phyloP scores from a whole-genome alignment of 2,329 filamentous ascomycete species.

The Exserohilum rostratum region DNA sequence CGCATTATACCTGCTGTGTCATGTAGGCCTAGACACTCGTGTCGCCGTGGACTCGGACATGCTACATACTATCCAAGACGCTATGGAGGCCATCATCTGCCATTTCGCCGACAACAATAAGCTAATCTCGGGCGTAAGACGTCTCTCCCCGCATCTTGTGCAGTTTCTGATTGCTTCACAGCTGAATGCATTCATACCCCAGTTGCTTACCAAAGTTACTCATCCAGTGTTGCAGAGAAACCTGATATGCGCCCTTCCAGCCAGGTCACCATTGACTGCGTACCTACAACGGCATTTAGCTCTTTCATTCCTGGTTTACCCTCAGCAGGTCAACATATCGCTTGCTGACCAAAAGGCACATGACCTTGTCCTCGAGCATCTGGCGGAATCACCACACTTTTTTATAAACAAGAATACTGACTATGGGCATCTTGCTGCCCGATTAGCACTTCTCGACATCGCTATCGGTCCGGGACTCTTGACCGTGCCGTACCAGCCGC shows the following conservation, averaged over 20 bases:
- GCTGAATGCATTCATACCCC: slow-evolving; percentile 33
- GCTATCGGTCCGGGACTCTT: slow-evolving; percentile 70
- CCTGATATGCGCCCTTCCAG: slow-evolving; percentile 65
- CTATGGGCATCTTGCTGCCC: slow-evolving; percentile 70
- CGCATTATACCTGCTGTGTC: slow-evolving; percentile 35
- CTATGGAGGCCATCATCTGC: slow-evolving; percentile 41
- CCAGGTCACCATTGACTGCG: slow-evolving; percentile 57
- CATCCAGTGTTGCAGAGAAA: slow-evolving; percentile 62
- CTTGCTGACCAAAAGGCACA: slow-evolving; percentile 31
- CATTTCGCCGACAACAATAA: slow-evolving; percentile 30
- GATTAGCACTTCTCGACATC: slow-evolving; percentile 73
- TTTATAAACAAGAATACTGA: slow-evolving; percentile 63
- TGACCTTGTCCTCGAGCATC: slow-evolving; percentile 29
- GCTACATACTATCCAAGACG: slow-evolving; percentile 35
- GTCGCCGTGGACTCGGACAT: slow-evolving; percentile 28
- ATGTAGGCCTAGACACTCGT: slow-evolving; percentile 41
- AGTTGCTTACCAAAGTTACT: slow-evolving; percentile 47
- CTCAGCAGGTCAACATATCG: slow-evolving; percentile 28
- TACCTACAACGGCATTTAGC: slow-evolving; percentile 71
- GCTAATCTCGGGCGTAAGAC: slow-evolving; percentile 32
- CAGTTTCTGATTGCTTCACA: slow-evolving; percentile 32
- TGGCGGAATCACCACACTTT: slow-evolving; percentile 56
- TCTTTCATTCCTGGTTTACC: slow-evolving; percentile 64
- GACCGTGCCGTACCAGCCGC: slow-evolving; percentile 38
- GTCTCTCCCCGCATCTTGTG: slow-evolving; percentile 11